Evolutionary conservation across 2,329 filamentous ascomycete species (phyloP).

Genomic region (Orbilia oligospora): DNA sequence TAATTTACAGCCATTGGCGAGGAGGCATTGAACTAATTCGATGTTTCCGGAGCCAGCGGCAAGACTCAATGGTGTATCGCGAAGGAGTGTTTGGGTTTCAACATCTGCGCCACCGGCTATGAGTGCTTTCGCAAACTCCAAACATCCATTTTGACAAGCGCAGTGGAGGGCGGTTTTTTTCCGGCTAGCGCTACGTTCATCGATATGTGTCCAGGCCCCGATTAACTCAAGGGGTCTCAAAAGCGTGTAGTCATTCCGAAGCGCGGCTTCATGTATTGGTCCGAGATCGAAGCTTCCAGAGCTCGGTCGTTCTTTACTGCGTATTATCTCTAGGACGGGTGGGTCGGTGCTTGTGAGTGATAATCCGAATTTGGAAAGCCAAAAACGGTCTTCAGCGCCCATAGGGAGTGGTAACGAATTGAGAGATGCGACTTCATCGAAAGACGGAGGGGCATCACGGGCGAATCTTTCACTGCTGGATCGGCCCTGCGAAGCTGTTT

Average conservation of each 20-base stretch:
- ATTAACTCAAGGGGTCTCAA: conserved; percentile 35
- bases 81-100: conserved; percentile 31
- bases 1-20: conserved; percentile 19
- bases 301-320: conserved; percentile 40
- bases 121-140: conserved; percentile 50
- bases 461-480: conserved; percentile 30
- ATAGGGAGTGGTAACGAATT: conserved; percentile 27
- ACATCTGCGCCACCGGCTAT: conserved; percentile 32
- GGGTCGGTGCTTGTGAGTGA: conserved; percentile 39
- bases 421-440: conserved; percentile 45
- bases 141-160: conserved; percentile 52
- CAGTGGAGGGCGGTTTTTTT: conserved; percentile 57
- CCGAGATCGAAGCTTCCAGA: conserved; percentile 41
- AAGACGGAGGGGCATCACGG: conserved; percentile 33
- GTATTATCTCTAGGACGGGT: conserved; percentile 34
- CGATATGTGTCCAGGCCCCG: conserved; percentile 41
- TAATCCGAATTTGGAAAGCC: conserved; percentile 50
- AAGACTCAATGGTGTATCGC: conserved; percentile 43
- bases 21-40: conserved; percentile 48
- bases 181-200: conserved; percentile 33
- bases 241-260: conserved; percentile 52
- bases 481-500: conserved; percentile 19
- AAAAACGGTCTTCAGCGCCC: conserved; percentile 32
- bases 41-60: conserved; percentile 39
- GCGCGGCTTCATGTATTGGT: conserved; percentile 54